phyloP scores from a whole-genome alignment of 1,139 yeast species.

The Nakaseomyces delphensis region DNA sequence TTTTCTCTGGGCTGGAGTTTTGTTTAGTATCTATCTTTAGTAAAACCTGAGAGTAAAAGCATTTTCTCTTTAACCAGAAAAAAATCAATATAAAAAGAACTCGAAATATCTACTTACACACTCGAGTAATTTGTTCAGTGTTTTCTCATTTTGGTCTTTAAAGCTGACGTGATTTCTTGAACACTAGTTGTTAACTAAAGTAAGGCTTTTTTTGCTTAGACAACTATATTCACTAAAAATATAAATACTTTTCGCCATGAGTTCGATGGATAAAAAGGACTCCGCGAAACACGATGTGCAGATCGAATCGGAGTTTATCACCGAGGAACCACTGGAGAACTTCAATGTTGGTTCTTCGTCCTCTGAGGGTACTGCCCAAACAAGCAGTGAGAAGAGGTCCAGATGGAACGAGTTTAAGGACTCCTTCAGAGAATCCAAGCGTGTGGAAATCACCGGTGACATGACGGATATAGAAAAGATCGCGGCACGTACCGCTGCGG shows the following conservation, averaged over 20 bases:
- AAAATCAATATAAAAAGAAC: too few relatives aligned
- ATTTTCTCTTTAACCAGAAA: too few relatives aligned
- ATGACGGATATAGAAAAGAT: slow-evolving; percentile 60
- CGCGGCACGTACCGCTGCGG: slow-evolving; percentile 54
- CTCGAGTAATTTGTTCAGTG: too few relatives aligned
- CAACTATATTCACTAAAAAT: neutral
- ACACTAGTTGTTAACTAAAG: too few relatives aligned
- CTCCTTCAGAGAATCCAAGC: slow-evolving; percentile 49
- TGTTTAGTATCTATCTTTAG: too few relatives aligned
- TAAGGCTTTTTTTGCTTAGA: neutral
- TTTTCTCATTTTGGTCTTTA: too few relatives aligned
- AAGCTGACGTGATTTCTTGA: too few relatives aligned
- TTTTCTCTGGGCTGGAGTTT: too few relatives aligned
- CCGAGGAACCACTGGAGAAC: slow-evolving; percentile 10
- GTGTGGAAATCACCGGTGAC: slow-evolving; percentile 55
- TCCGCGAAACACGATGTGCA: slow-evolving; percentile 2
- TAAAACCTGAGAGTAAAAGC: too few relatives aligned
- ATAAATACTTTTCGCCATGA: neutral
- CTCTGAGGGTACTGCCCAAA: neutral
- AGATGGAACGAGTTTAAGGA: slow-evolving; percentile 35
- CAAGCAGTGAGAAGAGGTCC: neutral
- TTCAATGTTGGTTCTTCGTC: slow-evolving; percentile 4
- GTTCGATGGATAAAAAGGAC: neutral
- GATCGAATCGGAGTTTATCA: slow-evolving; percentile 10
- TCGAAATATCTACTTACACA: too few relatives aligned